Conservation (phyloP, 2,329 filamentous ascomycete species). For the Alternaria infectoria region DNA sequence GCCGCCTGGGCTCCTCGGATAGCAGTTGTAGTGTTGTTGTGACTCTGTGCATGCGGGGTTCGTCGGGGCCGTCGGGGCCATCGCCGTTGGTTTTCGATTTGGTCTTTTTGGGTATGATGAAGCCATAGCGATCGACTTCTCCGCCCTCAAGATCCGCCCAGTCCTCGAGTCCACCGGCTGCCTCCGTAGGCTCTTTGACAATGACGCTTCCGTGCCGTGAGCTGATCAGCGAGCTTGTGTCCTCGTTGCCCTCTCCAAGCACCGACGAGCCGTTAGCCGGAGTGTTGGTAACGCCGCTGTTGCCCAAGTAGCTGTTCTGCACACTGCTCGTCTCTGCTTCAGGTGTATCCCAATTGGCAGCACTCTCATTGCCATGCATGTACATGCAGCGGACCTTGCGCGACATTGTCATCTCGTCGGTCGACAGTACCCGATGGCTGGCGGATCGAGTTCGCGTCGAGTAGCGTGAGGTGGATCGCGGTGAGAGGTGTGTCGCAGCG, state of each 20-base stretch:
- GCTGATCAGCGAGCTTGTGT: slow-evolving; percentile 36
- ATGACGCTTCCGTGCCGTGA: slow-evolving; percentile 42
- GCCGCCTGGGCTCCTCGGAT: slow-evolving; percentile 62
- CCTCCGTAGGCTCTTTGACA: slow-evolving; percentile 60
- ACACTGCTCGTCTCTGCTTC: slow-evolving; percentile 30
- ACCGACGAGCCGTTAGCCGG: slow-evolving; percentile 37
- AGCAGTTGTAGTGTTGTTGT: slow-evolving; percentile 65
- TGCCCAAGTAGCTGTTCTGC: slow-evolving; percentile 31
- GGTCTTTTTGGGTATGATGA: slow-evolving; percentile 59
- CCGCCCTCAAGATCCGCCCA: slow-evolving; percentile 66
- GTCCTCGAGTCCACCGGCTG: slow-evolving; percentile 69
- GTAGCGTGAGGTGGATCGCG: slow-evolving; percentile 47
- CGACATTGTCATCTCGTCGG: slow-evolving; percentile 68
- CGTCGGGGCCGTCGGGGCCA: slow-evolving; percentile 39
- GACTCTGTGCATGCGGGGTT: slow-evolving; percentile 60
- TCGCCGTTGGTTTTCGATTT: slow-evolving; percentile 40
- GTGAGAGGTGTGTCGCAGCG: slow-evolving; percentile 33
- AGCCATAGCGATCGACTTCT: slow-evolving; percentile 70
- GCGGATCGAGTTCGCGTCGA: slow-evolving; percentile 43
- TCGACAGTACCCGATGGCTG: slow-evolving; percentile 61
- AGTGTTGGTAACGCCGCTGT: slow-evolving; percentile 28
- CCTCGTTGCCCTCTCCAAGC: slow-evolving; percentile 30
- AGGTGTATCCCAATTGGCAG: slow-evolving; percentile 51
- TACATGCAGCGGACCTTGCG: slow-evolving; percentile 70
- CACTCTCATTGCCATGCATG: slow-evolving; percentile 64